phyloP scores from a whole-genome alignment of 495 filamentous ascomycete species.

The Aspergillus carlsbadensis region DNA sequence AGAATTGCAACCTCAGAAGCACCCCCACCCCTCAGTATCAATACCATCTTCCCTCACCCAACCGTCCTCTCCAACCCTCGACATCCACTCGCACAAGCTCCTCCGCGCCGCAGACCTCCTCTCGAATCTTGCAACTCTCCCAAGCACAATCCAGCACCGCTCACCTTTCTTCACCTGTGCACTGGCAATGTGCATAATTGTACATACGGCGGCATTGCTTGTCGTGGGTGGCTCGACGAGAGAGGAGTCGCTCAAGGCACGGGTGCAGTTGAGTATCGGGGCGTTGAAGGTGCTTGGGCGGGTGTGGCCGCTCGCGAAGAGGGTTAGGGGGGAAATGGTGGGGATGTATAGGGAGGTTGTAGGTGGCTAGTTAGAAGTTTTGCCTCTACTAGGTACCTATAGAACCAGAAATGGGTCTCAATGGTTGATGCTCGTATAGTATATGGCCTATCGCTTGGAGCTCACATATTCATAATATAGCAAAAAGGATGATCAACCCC shows the following conservation, averaged over 20 bases:
- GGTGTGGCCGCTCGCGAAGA: conserved; percentile 67
- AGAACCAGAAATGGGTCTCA: too few relatives aligned
- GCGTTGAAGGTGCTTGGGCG: conserved; percentile 64
- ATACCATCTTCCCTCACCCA: too few relatives aligned
- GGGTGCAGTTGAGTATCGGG: conserved; percentile 69
- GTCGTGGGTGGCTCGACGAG: conserved; percentile 54
- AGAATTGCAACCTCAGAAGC: conserved; percentile 17
- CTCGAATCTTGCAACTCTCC: conserved; percentile 70
- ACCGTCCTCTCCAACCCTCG: conserved; percentile 28
- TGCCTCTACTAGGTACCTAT: too few relatives aligned
- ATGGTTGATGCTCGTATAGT: too few relatives aligned
- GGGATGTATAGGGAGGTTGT: conserved; percentile 24
- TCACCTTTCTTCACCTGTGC: conserved; percentile 79
- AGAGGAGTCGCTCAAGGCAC: conserved; percentile 59
- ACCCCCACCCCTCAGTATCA: too few relatives aligned
- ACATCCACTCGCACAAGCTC: conserved; percentile 66
- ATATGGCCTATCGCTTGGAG: too few relatives aligned
- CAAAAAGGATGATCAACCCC: too few relatives aligned
- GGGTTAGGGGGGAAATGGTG: conserved; percentile 59
- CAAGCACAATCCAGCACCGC: conserved; percentile 60
- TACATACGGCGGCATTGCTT: conserved; percentile 39
- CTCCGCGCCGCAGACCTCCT: conserved; percentile 68
- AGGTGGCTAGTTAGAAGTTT: background rate
- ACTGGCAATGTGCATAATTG: conserved; percentile 48
- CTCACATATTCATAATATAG: too few relatives aligned